Evolutionary conservation across 2,329 filamentous ascomycete species (phyloP), one percentile per base, ranked within the genome.

Genomic region (Pseudocercospora macadamiae): DNA sequence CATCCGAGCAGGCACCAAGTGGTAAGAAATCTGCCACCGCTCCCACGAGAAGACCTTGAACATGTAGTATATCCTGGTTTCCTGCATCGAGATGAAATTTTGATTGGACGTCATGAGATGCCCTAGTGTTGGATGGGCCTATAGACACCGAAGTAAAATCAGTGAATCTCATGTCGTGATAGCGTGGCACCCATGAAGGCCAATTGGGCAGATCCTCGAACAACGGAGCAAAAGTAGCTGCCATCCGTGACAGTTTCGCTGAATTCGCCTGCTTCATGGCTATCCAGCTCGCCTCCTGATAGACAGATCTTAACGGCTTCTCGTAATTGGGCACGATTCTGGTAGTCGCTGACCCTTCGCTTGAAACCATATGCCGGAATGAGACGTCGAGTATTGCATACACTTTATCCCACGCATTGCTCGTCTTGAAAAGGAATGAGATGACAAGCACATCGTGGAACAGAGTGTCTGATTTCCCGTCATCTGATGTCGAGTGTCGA

Each of bases 141-240:
- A 36, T 3, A 16, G 8, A 3, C 4, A 18, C n/a, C 12, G 14
- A 16, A 16, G 10, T 2, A n/a, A 16, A 18, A 8, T 37, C 36
- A 37, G 36, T 8, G 5, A 18, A n/a, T n/a, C n/a, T 23, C 3
- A 28, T 51, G 19, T 9, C 19, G 19, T 52, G 49, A 19, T 21
- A 52, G 21, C 28, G 16, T 21, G 49, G 49, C 10, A 52, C 32
- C 49, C 49, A 52, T 6, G 49, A 52, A 16, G 48, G 28, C 48
- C 48, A 51, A 19, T 21, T 7, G 23, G n/a, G 28, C 10, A 16
- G 12, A 3, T n/a, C 30, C 14, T 51, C 30, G 2, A 32, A 28
- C n/a, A 4, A 10, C 21, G 48, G 26, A 51, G 4, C 26, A 19
- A 10, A 21, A 34, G 3, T 14, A 21, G 25, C 26, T 19, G 36